Evolutionary conservation across 148 eudicot genomes (phyloP).

Genomic region (Chenopodium quinoa): DNA sequence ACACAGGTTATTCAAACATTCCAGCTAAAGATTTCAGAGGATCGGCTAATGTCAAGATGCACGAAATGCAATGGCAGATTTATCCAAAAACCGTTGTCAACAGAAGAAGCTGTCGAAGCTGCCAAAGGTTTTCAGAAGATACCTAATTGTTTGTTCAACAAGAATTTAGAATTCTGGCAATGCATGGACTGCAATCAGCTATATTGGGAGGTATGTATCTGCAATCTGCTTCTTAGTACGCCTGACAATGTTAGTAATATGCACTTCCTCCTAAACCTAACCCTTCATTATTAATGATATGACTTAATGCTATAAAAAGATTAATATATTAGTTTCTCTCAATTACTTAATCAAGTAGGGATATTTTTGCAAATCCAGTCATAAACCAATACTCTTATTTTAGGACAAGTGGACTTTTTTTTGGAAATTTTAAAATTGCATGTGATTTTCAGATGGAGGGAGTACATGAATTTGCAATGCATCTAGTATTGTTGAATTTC

Average conservation of each 20-base stretch:
- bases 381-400: background rate
- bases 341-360: background rate
- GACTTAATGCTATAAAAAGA: too few relatives aligned
- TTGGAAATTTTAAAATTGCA: background rate
- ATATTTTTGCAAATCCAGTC: background rate
- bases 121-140: conserved; percentile 83
- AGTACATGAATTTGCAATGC: background rate
- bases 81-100: conserved; percentile 81
- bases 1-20: conserved; percentile 83
- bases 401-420: background rate
- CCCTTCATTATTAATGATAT: background rate
- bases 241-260: background rate
- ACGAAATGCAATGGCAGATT: conserved; percentile 92
- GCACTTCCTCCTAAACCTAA: background rate
- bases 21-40: conserved; percentile 68
- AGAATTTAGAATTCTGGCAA: conserved; percentile 89
- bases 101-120: conserved; percentile 89
- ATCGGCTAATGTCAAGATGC: conserved; percentile 90
- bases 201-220: conserved; percentile 79
- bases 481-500: background rate
- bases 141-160: conserved; percentile 84
- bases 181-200: conserved; percentile 94
- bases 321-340: too few relatives aligned
- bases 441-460: background rate
- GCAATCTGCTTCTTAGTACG: conserved; percentile 2